Conservation (phyloP, 805 yeast species). For the Spathaspora passalidarum region DNA sequence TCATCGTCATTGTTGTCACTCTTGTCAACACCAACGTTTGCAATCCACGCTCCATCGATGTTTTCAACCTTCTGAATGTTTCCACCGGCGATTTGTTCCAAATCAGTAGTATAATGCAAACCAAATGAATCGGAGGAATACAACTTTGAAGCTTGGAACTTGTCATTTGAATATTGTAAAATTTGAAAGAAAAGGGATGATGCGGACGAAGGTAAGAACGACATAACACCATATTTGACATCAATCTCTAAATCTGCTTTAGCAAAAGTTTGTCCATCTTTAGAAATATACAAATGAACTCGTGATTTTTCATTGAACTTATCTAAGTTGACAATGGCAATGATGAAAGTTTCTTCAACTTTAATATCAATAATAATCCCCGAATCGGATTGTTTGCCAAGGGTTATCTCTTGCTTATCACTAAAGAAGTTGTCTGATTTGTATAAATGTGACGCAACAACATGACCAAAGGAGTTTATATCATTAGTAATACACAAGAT, state of each 20-base stretch:
- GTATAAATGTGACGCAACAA: conserved; percentile 33
- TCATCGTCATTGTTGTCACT: conserved; percentile 7
- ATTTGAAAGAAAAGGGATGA: conserved; percentile 32
- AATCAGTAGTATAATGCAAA: conserved; percentile 42
- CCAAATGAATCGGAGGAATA: conserved; percentile 62
- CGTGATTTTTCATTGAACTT: conserved; percentile 36
- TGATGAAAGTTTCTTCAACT: conserved; percentile 40
- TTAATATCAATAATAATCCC: conserved; percentile 32
- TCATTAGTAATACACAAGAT: conserved; percentile 32
- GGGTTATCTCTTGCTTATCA: conserved; percentile 23
- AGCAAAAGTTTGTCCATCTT: conserved; percentile 40
- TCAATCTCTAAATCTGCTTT: conserved; percentile 40
- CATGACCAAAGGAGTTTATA: conserved; percentile 40
- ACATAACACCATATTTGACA: conserved; percentile 32
- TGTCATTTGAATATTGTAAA: conserved; percentile 11
- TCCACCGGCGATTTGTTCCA: conserved; percentile 42
- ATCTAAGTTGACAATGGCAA: conserved; percentile 41
- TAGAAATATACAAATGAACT: conserved; percentile 43
- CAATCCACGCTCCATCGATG: conserved; percentile 63
- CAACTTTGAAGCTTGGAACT: conserved; percentile 27
- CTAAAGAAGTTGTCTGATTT: conserved; percentile 45
- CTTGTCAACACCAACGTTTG: conserved; percentile 31
- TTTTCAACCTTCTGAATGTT: conserved; percentile 44
- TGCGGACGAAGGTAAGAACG: conserved; percentile 36
- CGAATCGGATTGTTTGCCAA: conserved; percentile 12